Conservation (phyloP, 2,329 filamentous ascomycete genomes). For the Metarhizium brunneum region DNA sequence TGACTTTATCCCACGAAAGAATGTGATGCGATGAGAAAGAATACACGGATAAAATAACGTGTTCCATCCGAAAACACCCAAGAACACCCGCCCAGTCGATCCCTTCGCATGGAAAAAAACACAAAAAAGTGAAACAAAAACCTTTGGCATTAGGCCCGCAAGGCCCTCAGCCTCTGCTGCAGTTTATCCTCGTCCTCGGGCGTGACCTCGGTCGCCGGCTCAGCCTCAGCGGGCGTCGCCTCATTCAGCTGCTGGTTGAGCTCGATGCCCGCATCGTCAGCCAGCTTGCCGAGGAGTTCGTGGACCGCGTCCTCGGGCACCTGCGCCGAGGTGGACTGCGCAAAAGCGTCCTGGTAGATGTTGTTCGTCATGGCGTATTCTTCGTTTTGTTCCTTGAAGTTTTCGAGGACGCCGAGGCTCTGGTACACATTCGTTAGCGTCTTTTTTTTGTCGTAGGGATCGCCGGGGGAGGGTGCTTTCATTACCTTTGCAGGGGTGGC, state of each 20-base stretch:
- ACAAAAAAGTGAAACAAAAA: background rate
- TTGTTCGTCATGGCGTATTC: slow-evolving; percentile 56
- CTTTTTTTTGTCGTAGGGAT: background rate
- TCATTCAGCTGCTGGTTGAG: slow-evolving; percentile 63
- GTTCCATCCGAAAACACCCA: background rate
- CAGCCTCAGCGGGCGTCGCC: slow-evolving; percentile 45
- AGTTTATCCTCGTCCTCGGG: slow-evolving; percentile 73
- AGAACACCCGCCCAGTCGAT: background rate
- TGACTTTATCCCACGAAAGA: background rate
- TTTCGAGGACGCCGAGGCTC: slow-evolving; percentile 51
- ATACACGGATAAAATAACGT: background rate
- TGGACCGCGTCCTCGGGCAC: slow-evolving; percentile 79
- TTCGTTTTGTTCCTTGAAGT: slow-evolving; percentile 53
- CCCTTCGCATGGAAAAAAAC: background rate
- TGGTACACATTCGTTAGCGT: slow-evolving; percentile 11
- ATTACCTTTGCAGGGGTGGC: slow-evolving; percentile 48
- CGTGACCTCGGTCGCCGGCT: slow-evolving; percentile 55
- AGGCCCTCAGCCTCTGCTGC: slow-evolving; percentile 47
- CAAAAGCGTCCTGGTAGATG: slow-evolving; percentile 81
- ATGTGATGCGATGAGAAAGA: background rate
- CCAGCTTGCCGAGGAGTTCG: slow-evolving; percentile 73
- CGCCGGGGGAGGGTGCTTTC: background rate
- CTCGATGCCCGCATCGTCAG: slow-evolving; percentile 81
- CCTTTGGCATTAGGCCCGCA: slow-evolving; percentile 33
- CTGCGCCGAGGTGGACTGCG: slow-evolving; percentile 63